Evolutionary conservation across 805 yeast species (phyloP).

Genomic region (Lachancea kluyveri): DNA sequence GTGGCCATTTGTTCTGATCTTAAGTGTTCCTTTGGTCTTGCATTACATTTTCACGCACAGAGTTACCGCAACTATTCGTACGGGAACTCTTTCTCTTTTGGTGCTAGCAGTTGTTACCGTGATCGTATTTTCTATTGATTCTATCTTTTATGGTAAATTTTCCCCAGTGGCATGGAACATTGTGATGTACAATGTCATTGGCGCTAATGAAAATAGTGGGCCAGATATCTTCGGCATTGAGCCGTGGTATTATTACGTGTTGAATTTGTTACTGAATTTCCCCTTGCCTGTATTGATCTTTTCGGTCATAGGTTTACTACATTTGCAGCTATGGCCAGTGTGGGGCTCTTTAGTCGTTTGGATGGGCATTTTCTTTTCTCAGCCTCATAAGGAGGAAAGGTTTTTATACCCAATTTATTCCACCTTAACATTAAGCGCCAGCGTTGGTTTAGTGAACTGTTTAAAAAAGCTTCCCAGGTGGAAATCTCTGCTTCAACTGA

Average conservation of each 20-base stretch:
- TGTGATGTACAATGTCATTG: conserved; percentile 71
- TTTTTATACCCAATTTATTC: conserved; percentile 84
- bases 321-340: conserved; percentile 25
- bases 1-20: conserved; percentile 80
- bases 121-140: conserved; percentile 41
- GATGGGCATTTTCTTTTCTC: conserved; percentile 58
- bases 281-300: conserved; percentile 36
- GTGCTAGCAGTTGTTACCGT: conserved; percentile 15
- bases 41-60: conserved; percentile 30
- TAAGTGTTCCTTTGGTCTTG: conserved; percentile 54
- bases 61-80: conserved; percentile 21
- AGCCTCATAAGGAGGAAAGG: conserved; percentile 92
- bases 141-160: conserved; percentile 51
- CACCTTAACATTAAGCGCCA: conserved; percentile 55
- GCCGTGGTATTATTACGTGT: conserved; percentile 63
- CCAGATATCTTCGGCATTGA: conserved; percentile 90
- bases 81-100: conserved; percentile 23
- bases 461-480: conserved; percentile 7
- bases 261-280: conserved; percentile 70
- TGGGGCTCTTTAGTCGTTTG: conserved; percentile 55
- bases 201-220: conserved; percentile 60
- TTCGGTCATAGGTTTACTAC: conserved; percentile 26
- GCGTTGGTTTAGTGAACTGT: conserved; percentile 36
- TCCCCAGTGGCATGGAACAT: conserved; percentile 77
- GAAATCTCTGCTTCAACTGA: conserved; percentile 12